These are phyloP conservation scores for Cryptococcus maquisensis DNA, from an alignment of 1,284 basidiomycete species.

Conservation along the genomic window DNA sequence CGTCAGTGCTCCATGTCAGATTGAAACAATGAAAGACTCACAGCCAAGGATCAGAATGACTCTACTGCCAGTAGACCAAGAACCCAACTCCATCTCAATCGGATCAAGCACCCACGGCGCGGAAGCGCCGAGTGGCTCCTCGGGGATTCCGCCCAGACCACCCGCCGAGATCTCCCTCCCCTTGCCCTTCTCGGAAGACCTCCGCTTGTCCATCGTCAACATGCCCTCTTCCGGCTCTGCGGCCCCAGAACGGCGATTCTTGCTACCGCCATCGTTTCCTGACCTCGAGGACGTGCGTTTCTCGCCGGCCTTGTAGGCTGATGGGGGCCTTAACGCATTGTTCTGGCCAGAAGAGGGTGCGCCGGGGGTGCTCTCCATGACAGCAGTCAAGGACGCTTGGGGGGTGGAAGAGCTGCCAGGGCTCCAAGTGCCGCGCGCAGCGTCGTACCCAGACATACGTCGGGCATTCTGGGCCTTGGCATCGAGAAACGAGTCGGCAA, in stretches of 20 bases:
- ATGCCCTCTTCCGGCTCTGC: neutral
- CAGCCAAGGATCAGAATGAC: slow-evolving; percentile 35
- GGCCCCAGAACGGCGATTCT: neutral
- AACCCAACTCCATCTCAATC: slow-evolving; percentile 19
- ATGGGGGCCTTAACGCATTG: neutral
- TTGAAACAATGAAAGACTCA: slow-evolving; percentile 12
- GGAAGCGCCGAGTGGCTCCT: slow-evolving; percentile 1
- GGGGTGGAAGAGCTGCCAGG: neutral
- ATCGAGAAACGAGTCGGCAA: slow-evolving; percentile 8
- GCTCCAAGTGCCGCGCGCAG: neutral
- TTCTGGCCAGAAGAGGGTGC: neutral
- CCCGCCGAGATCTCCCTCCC: slow-evolving; percentile 1
- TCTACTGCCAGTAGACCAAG: slow-evolving; percentile 24
- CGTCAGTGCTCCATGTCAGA: neutral
- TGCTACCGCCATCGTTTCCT: neutral
- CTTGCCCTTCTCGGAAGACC: slow-evolving; percentile 1
- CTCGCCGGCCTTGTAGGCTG: neutral
- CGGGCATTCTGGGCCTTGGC: slow-evolving; percentile 11
- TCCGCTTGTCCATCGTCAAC: slow-evolving; percentile 6
- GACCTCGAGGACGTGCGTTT: neutral
- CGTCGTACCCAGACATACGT: slow-evolving; percentile 1
- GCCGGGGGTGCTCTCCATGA: slow-evolving; percentile 9
- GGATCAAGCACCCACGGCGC: slow-evolving; percentile 33
- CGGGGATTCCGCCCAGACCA: neutral
- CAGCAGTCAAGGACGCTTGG: slow-evolving; percentile 4